Evolutionary conservation across 768 basidiomycete species (phyloP).

Genomic region (Austroboletus festivus): DNA sequence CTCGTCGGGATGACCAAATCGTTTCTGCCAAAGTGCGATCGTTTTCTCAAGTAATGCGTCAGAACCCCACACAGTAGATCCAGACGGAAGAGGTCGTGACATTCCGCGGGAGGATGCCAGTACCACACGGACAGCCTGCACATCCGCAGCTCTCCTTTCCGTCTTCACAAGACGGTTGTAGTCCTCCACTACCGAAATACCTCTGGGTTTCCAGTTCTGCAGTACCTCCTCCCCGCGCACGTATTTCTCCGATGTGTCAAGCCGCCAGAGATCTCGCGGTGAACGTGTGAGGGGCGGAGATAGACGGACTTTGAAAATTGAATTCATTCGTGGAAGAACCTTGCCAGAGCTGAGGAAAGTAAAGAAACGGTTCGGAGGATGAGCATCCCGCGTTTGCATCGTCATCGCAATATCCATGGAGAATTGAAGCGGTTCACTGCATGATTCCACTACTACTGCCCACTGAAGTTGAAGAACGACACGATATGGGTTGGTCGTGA

Average conservation of each 20-base stretch:
- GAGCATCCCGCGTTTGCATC: constrained; percentile 81
- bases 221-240: constrained; percentile 89
- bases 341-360: constrained; percentile 77
- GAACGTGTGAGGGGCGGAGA: constrained; percentile 84
- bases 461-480: constrained; percentile 76
- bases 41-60: constrained; percentile 65
- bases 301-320: constrained; percentile 79
- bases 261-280: constrained; percentile 86
- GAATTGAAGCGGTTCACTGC: constrained; percentile 85
- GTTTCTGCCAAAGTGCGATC: constrained; percentile 79
- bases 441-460: constrained; percentile 78
- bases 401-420: constrained; percentile 81
- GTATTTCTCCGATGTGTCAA: constrained; percentile 94
- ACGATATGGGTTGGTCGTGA: constrained; percentile 75
- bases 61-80: constrained; percentile 58
- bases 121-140: constrained; percentile 83
- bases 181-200: constrained; percentile 87
- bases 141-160: constrained; percentile 79
- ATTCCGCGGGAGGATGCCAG: constrained; percentile 49
- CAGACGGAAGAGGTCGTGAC: constrained; percentile 47
- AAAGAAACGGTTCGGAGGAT: constrained; percentile 74
- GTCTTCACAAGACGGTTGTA: constrained; percentile 68
- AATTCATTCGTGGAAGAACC: constrained; percentile 72
- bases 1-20: constrained; percentile 71
- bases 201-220: constrained; percentile 81